Base-by-base conservation (phyloP, 202 grass and related monocot genomes). In the Saccharum hybrid region DNA sequence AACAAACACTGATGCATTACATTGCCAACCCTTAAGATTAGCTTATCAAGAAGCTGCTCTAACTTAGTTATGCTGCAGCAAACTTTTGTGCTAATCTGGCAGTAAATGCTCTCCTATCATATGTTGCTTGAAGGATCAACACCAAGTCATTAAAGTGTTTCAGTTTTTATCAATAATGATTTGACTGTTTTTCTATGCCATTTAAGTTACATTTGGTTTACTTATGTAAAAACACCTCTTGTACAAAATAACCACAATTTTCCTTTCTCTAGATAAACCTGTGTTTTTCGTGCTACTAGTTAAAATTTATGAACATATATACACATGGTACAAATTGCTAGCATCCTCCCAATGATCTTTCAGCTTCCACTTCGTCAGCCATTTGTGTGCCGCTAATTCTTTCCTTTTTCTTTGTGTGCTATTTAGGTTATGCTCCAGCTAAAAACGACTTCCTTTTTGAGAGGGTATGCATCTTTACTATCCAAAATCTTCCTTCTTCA, bases 381-480 rank as follows among this genome's bases (percentile, higher is more conserved):
- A 81, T 83, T 94, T 12, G n/a, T 70, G 41, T 77, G 57, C 77
- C 74, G 65, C 83, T 83, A 80, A 77, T 81, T 62, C 70, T 63
- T 88, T 82, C 34, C 39, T 71, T 81, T 89, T 85, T 79, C 84
- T 78, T 64, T 64, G 75, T 76, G 23, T 73, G 56, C 21, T 81
- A 34, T 91, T 85, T 85, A 98, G 95, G 96, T 83, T 98, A 98
- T 86, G 86, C 87, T 88, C 87, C 89, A 90, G 93, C 91, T 66
- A 98, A 88, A 92, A 98, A 98, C 77, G 96, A 96, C 76, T 98
- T 98, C 84, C 81, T 98, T 23, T 96, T 98, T 92, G 96, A 96
- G 87, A 98, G 89, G 96, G 93, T 98, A 94, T 22, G 82, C 31
- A 86, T 79, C 64, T 57, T 92, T 79, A 41, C 64, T 77, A 78